Base-by-base conservation (phyloP, 2,329 filamentous ascomycete genomes). In the Lecanosticta acicola region DNA sequence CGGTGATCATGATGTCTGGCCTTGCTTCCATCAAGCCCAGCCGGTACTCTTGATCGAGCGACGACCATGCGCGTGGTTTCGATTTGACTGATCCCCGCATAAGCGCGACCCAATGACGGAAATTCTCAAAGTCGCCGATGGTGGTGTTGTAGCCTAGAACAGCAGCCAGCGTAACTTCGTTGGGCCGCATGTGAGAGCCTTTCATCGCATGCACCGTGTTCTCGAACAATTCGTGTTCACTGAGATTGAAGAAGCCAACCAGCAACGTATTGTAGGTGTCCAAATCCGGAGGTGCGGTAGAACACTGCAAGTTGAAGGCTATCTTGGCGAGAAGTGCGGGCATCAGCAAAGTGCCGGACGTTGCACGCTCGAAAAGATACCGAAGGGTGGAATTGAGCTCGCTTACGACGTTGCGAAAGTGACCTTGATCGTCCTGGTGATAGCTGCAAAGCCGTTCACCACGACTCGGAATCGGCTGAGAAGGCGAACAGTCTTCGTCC, bases 221-320 rank as follows among this genome's bases (percentile, higher is more conserved):
- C 1, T 56, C 36, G 18, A 69, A 63, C 17, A 68, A 56, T 13
- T 13, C 11, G n/a, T 32, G 14, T 20, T 52, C 24, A 10, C 54
- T 39, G 1, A 45, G 32, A 7, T 41, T 41, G 42, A 76, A 73
- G 41, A 91, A 80, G n/a, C 78, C 77, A n/a, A 77, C 63, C 2
- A 91, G 75, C 19, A 93, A 72, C 10, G 76, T 74, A 59, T 89
- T 89, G 68, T 82, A 87, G 3, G 82, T 87, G 53, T 80, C 73
- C 29, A 85, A 75, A 50, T 79, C 79, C 0, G 85, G 84, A 7
- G 64, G 77, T 14, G 78, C 70, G 1, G 74, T 63, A 2, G 79
- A 80, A 3, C 79, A 68, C 13, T 87, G 72, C 2, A 93, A 68
- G 59, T 87, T 87, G 65, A 83, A 82, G 48, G 71, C 75, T 14